Evolutionary conservation across 2,329 filamentous ascomycete genomes (phyloP), one percentile per base, ranked within the genome.

Genomic region (Parasarocladium wereldwijsianum): DNA sequence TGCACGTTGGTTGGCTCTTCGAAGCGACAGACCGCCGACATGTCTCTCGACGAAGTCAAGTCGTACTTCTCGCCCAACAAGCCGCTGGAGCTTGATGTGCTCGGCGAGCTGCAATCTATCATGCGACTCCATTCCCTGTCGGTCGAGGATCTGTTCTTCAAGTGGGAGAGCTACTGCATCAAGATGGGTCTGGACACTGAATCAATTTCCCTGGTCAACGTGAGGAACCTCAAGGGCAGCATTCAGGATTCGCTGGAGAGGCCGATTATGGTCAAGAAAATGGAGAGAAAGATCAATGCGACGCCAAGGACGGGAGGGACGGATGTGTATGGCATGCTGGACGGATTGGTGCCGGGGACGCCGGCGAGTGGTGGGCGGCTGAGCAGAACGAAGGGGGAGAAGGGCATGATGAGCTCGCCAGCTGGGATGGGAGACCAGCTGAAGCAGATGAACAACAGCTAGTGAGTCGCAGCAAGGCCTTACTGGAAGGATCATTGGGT

Each of bases 121-220:
- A 69, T 90, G 58, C 75, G 77, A 32, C 64, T 96, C 36, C 83
- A 94, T 55, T 74, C 73, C 27, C 68, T 96, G 36, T 71, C 75
- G 11, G 66, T 76, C 19, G 76, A 96, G 51, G 90, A 96, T 49
- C 64, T 96, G 16, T 94, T 84, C 55, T 94, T 84, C 71, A 96
- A 96, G 65, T 98, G 90, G 90, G 90, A 98, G 54, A 87, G 85
- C 1, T 96, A 94, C 63, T 86, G 81, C 53, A 78, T 98, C 50
- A 93, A 87, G 55, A 85, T 96, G 76, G 28, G 28, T 8, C 18
- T 13, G 5, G 83, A 86, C 15, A 60, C 72, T 27, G 83, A 92
- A 33, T 79, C 84, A 34, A 75, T 76, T 37, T 75, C 66, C 35
- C 62, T 92, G 24, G 70, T 78, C 21, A 77, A 70, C 1, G 70